phyloP scores from a whole-genome alignment of 345 rosid species.

The Rhizophora apiculata region DNA sequence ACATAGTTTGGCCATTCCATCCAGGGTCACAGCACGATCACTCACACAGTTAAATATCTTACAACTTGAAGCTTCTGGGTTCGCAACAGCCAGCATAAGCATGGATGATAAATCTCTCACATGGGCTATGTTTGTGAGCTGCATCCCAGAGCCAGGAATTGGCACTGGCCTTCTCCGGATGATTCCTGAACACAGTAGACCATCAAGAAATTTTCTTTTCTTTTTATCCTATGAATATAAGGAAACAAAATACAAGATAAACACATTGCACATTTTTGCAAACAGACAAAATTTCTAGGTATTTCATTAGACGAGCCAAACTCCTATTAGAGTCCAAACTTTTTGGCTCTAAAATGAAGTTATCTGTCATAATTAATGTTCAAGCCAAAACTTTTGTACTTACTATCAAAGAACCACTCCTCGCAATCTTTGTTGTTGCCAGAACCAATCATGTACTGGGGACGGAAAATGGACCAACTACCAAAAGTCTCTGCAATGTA shows the following conservation, averaged over 20 bases:
- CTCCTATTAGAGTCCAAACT: too few relatives aligned
- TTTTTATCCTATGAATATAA: too few relatives aligned
- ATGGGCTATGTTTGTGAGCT: slow-evolving; percentile 77
- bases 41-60: slow-evolving; percentile 87
- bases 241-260: too few relatives aligned
- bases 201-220: neutral
- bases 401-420: slow-evolving; percentile 98
- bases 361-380: neutral
- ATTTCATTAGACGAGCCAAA: too few relatives aligned
- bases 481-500: slow-evolving; percentile 59
- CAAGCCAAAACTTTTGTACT: slow-evolving; percentile 16
- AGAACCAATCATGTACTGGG: slow-evolving; percentile 94
- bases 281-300: too few relatives aligned
- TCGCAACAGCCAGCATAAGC: slow-evolving; percentile 71
- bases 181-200: slow-evolving; percentile 49
- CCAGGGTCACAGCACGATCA: slow-evolving; percentile 87
- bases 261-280: too few relatives aligned
- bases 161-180: slow-evolving; percentile 80
- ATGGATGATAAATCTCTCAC: slow-evolving; percentile 84
- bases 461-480: slow-evolving; percentile 77
- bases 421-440: slow-evolving; percentile 99
- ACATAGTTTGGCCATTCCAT: slow-evolving; percentile 91
- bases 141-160: slow-evolving; percentile 95
- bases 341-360: neutral
- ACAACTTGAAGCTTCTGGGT: slow-evolving; percentile 59